Percentiles rank a stretch among this genome's conserved stretches.
Evolutionary conservation across 2,329 filamentous ascomycete genomes (phyloP).

Genomic region (Tolypocladium pustulatum): DNA sequence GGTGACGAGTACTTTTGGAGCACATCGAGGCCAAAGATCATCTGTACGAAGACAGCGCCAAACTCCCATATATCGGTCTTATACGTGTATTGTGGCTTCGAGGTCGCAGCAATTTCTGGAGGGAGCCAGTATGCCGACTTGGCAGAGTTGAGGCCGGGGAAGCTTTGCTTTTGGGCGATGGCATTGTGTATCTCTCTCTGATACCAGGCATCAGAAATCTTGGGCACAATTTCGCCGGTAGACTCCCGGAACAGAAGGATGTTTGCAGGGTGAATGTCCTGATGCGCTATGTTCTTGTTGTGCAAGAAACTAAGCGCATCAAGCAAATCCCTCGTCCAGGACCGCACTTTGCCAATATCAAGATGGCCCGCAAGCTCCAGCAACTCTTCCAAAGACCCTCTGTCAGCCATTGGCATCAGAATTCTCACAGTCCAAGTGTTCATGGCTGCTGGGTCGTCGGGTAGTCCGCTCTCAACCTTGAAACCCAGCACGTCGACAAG

Average conservation of each 20-base stretch:
- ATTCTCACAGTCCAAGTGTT: constrained; percentile 62
- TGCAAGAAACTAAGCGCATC: constrained; percentile 84
- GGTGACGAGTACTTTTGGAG: constrained; percentile 72
- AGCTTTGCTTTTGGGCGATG: constrained; percentile 37
- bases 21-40: constrained; percentile 79
- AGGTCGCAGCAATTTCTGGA: constrained; percentile 59
- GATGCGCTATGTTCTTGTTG: constrained; percentile 72
- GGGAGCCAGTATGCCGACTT: constrained; percentile 77
- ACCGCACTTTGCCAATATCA: constrained; percentile 63
- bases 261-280: constrained; percentile 70
- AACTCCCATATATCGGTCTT: constrained; percentile 96
- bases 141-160: constrained; percentile 46
- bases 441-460: constrained; percentile 23
- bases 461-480: constrained; percentile 53
- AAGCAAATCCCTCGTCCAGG: constrained; percentile 86
- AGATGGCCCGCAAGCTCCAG: constrained; percentile 69
- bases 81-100: constrained; percentile 52
- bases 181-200: constrained; percentile 58
- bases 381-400: constrained; percentile 72
- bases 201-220: constrained; percentile 64
- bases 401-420: constrained; percentile 67
- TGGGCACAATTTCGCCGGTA: constrained; percentile 60
- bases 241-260: constrained; percentile 64
- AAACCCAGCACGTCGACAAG: constrained; percentile 74
- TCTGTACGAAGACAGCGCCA: constrained; percentile 82